Evolutionary conservation across 306 rosid species (phyloP).

Genomic region (Hippophae rhamnoides): DNA sequence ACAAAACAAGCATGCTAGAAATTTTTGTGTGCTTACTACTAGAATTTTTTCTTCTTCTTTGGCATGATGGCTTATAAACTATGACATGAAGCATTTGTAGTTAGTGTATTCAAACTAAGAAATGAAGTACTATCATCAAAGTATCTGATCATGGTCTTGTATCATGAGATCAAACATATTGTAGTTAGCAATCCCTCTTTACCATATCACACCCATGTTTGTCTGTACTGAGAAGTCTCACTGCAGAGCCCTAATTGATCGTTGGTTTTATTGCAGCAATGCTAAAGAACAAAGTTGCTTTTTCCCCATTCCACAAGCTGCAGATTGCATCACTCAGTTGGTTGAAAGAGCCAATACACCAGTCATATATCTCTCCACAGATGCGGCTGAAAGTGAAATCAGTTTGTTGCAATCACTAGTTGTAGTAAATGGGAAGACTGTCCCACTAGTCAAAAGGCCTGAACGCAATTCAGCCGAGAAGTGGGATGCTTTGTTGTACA

Average conservation of each 20-base stretch:
- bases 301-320: conserved; percentile 97
- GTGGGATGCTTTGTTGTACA: conserved; percentile 93
- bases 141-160: background rate
- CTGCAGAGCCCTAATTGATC: conserved; percentile 14
- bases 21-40: too few relatives aligned
- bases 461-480: conserved; percentile 81
- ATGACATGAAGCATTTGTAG: too few relatives aligned
- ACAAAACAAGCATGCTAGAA: too few relatives aligned
- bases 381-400: conserved; percentile 91
- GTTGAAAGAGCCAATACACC: conserved; percentile 62
- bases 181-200: background rate
- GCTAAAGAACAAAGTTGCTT: conserved; percentile 79
- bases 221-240: background rate
- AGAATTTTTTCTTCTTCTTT: too few relatives aligned
- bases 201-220: background rate
- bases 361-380: conserved; percentile 81
- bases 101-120: too few relatives aligned
- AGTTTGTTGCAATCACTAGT: conserved; percentile 71
- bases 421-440: conserved; percentile 53
- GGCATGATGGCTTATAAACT: too few relatives aligned
- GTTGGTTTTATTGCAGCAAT: conserved; percentile 50
- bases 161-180: conserved; percentile 4
- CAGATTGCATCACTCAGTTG: conserved; percentile 62
- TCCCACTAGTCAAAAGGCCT: conserved; percentile 85
- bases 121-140: too few relatives aligned